Evolutionary conservation across 768 basidiomycete genomes (phyloP).

Genomic region (Xerocomellus dryophilus): DNA sequence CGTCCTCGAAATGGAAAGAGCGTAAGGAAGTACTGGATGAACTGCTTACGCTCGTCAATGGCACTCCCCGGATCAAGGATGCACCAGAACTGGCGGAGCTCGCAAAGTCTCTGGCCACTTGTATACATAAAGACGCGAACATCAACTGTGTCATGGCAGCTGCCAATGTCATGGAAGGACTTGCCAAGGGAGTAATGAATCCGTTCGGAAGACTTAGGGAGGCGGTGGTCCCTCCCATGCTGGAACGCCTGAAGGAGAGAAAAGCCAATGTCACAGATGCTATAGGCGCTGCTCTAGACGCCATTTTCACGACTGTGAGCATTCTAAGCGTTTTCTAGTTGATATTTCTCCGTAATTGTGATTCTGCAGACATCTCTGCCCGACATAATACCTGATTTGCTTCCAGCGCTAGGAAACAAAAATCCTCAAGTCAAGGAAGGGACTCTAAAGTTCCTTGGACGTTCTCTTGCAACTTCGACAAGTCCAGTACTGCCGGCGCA

Average conservation of each 20-base stretch:
- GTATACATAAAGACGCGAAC: constrained; percentile 88
- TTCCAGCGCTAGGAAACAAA: constrained; percentile 76
- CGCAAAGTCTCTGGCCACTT: constrained; percentile 68
- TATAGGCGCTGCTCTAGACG: constrained; percentile 85
- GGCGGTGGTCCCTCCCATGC: constrained; percentile 66
- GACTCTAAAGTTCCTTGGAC: constrained; percentile 79
- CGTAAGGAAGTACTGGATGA: constrained; percentile 90
- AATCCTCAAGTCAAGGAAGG: constrained; percentile 98
- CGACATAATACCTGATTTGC: constrained; percentile 81
- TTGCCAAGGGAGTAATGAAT: constrained; percentile 77
- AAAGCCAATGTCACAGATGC: constrained; percentile 89
- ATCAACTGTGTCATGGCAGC: constrained; percentile 93
- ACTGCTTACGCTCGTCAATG: constrained; percentile 62
- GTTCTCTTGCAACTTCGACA: constrained; percentile 71
- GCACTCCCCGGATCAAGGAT: constrained; percentile 76
- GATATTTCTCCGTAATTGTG: constrained; percentile 1
- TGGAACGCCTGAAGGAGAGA: constrained; percentile 92
- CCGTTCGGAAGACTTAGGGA: constrained; percentile 76
- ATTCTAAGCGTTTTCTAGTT: constrained; percentile 3
- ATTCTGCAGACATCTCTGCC: constrained; percentile 63
- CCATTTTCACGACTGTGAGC: constrained; percentile 78
- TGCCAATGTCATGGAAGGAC: constrained; percentile 76
- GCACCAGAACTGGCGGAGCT: constrained; percentile 74
- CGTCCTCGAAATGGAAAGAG: constrained; percentile 98
- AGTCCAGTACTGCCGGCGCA: constrained; percentile 69